Percentiles rank a stretch among this genome's conserved stretches.
Conservation (phyloP, 495 filamentous ascomycete species). For the Penicillium robsamsonii region DNA sequence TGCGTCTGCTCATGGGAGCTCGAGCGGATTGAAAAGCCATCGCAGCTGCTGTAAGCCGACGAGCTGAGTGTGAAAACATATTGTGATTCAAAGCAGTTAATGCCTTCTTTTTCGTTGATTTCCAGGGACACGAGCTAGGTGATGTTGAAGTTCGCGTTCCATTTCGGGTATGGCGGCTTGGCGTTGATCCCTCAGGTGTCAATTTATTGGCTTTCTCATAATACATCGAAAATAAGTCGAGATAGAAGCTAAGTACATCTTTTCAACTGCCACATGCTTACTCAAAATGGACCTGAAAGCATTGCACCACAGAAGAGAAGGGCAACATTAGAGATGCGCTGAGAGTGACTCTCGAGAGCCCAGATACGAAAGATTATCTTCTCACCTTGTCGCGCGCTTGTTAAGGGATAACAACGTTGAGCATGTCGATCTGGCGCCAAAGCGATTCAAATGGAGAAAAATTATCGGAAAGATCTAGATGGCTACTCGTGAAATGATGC, state of each 20-base stretch:
- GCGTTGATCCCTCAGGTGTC: slow-evolving; percentile 8
- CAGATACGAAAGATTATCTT: not conserved
- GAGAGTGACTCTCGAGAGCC: not conserved
- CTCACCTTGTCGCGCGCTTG: not conserved
- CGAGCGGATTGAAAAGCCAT: not conserved
- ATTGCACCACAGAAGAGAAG: not conserved
- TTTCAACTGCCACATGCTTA: not conserved
- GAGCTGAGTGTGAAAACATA: slow-evolving; percentile 15
- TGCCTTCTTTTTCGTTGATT: not conserved
- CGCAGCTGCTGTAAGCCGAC: slow-evolving; percentile 1
- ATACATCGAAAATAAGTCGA: not conserved
- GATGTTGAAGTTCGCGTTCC: slow-evolving; percentile 9
- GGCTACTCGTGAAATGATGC: not conserved
- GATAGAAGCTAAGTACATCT: not conserved
- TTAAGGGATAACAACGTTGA: not conserved
- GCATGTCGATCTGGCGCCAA: not conserved
- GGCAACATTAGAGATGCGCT: not conserved
- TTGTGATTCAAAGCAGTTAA: not conserved
- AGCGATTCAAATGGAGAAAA: not conserved
- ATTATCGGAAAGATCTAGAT: not conserved
- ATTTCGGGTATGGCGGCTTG: slow-evolving; percentile 9
- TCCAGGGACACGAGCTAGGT: not conserved
- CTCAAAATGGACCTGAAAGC: not conserved
- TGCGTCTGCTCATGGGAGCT: slow-evolving; percentile 7
- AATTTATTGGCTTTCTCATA: not conserved